Base-by-base conservation (phyloP, 768 basidiomycete genomes). In the Lepiota subincarnata region DNA sequence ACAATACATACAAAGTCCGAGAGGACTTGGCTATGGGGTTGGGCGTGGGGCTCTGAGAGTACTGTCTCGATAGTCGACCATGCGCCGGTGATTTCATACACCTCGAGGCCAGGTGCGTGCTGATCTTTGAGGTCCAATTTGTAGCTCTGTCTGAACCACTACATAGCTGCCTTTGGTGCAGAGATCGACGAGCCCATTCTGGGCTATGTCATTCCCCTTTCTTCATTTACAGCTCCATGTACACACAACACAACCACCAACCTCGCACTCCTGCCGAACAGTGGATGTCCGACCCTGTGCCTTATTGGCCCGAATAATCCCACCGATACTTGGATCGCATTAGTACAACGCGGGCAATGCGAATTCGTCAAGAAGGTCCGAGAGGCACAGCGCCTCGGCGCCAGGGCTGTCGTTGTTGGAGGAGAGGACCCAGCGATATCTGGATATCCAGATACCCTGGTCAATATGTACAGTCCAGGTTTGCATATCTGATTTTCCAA, bases 381-480 rank as follows among this genome's bases (percentile, higher is more conserved):
- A 44, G 82, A 84, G 60, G 87, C 85, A 6, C 79, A 84, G 63
- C 66, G 76, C 40, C 72, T 91, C 18, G 94, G 94, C 8, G 94
- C 95, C 4, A 81, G 75, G 60, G 96, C 86, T 3, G 86, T 97
- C 42, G 84, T 98, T n/a, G 91, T 98, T 6, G 96, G 95, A 35
- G 95, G 95, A 34, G 78, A 85, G 59, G 75, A 85, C 60, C 84
- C 85, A 16, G 80, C 77, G 16, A 63, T 77, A 53, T 79, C 76
- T 34, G 89, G 84, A 6, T 78, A 79, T 57, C 81, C 92, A 34
- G 86, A 93, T 63, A 77, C 81, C 22, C 75, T 97, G 56, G 79
- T 94, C 48, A 92, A 89, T 61, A 95, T 97, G 91, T 97, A 89
- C 70, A 90, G 87, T 67, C 89, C 89, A 69, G 88, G 94, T 89